Evolutionary conservation across 768 basidiomycete genomes (phyloP), one percentile per base, ranked within the genome.

Genomic region (Hemileccinum rubropunctum): DNA sequence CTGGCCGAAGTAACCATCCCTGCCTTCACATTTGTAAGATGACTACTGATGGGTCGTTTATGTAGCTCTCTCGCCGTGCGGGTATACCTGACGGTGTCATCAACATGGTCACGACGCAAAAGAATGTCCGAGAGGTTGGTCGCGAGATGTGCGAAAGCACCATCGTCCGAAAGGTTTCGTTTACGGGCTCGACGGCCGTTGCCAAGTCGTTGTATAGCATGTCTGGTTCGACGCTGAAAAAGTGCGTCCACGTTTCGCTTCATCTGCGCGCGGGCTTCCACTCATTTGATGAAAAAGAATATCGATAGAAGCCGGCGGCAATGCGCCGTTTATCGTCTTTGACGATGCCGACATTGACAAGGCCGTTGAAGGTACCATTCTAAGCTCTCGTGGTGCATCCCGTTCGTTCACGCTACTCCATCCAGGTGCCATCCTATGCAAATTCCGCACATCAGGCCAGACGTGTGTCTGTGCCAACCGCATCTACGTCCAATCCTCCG

Each of bases 251-350:
- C 21, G 23, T 18, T 14, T 15, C 18, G 5, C 40, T 44, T 18
- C 6, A 30, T 32, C 15, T 20, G 30, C 10, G 36, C n/a, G 15
- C 41, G 10, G 11, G 21, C 49, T 23, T 42, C 17, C n/a, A 17
- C 40, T 54, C 26, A 54, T 38, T 32, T 32, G 43, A 15, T 37
- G 33, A 42, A 42, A 47, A 41, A 74, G 83, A 54, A 65, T 83
- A 10, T 91, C 91, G 2, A 69, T 93, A 33, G 93, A 95, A 71
- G 89, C 93, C 26, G 92, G 94, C 13, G 95, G 97, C 26, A 98
- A 98, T 58, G 84, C 95, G 0, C 89, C 95, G 0, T 94, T 99
- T 69, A 97, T 98, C 58, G 89, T 99, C 7, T 98, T 99, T 65
- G 89, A 93, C 55, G 97, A 98, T 62, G 95, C 94, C 0, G 86